A percentile compares a stretch with the other conserved stretches of the same genome.
Evolutionary conservation across 306 rosid genomes (phyloP).

Genomic region (Datisca glomerata): DNA sequence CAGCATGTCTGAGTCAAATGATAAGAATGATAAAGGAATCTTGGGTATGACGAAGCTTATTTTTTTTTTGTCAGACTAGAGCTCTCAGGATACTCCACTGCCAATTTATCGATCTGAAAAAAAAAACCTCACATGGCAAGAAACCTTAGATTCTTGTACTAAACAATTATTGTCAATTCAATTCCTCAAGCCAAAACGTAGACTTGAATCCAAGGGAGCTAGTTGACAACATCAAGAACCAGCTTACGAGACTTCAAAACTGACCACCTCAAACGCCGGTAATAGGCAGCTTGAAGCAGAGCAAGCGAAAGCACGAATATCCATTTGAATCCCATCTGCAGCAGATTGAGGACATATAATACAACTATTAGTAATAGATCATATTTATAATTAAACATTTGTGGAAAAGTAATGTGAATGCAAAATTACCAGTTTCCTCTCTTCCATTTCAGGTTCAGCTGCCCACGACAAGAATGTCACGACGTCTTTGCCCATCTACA

Average conservation of each 20-base stretch:
- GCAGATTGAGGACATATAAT: background rate
- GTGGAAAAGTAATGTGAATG: too few relatives aligned
- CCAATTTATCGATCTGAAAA: conserved; percentile 22
- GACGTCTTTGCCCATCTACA: conserved; percentile 96
- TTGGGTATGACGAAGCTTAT: too few relatives aligned
- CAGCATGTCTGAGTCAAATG: too few relatives aligned
- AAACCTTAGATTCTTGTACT: conserved; percentile 30
- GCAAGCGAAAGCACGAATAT: conserved; percentile 89
- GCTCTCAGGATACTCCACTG: conserved; percentile 38
- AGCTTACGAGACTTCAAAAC: conserved; percentile 93
- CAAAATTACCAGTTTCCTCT: conserved; percentile 80
- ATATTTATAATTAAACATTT: too few relatives aligned
- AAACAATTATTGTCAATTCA: conserved; percentile 44
- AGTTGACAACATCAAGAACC: conserved; percentile 92
- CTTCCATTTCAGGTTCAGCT: conserved; percentile 99
- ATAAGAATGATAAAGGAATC: too few relatives aligned
- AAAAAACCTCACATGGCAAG: conserved; percentile 23
- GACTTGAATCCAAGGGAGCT: conserved; percentile 23
- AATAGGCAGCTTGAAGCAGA: conserved; percentile 85
- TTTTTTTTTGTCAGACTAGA: too few relatives aligned
- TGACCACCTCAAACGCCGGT: conserved; percentile 89
- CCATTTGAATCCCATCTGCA: conserved; percentile 99
- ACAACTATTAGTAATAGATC: too few relatives aligned
- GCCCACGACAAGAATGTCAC: conserved; percentile 90
- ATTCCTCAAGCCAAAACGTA: conserved; percentile 23